Base-by-base conservation (phyloP, 352 stramenopile species). In the Pythium brachiatum region DNA sequence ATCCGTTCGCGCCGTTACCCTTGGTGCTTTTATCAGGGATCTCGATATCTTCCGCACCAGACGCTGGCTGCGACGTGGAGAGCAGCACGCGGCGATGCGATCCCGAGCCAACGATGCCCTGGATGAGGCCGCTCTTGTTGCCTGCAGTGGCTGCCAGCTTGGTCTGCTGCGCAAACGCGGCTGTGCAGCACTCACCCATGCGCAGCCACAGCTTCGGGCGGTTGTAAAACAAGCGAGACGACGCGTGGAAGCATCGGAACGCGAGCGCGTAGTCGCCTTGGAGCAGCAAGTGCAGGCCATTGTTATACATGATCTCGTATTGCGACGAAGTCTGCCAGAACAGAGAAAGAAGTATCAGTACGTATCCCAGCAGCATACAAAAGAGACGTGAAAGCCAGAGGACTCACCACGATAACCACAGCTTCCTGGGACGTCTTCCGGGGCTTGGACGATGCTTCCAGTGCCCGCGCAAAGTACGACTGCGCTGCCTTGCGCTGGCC, bases 221-320 rank as follows among this genome's bases (percentile, higher is more conserved):
- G 61, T 97, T 97, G 65, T 96, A 95, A 53, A 95, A 95, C 56
- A 96, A 48, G 2, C 86, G 76, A 43, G 91, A 95, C 8, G 91
- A 92, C 56, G 82, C 81, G 66, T 96, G 79, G 69, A 97, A 95
- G 72, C 90, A 97, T 34, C 86, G 88, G 60, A 97, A 95, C 9
- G 91, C 91, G 27, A 94, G 62, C 39, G 76, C 62, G 50, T 88
- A 93, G 41, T 96, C 77, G 20, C 86, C 86, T 60, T 93, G 82
- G 46, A 97, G 69, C 53, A 97, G 68, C 43, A 97, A 68, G 47
- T 97, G 90, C 32, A 97, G 60, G 5, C 89, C 91, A 56, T 96
- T 95, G 79, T 97, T 97, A 82, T 97, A 97, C 72, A 96, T 76
- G 51, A 97, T 90, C 73, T 96, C 87, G 64, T 82, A 79, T 65